phyloP scores from a whole-genome alignment of 345 rosid genomes.

The Lagerstroemia speciosa region DNA sequence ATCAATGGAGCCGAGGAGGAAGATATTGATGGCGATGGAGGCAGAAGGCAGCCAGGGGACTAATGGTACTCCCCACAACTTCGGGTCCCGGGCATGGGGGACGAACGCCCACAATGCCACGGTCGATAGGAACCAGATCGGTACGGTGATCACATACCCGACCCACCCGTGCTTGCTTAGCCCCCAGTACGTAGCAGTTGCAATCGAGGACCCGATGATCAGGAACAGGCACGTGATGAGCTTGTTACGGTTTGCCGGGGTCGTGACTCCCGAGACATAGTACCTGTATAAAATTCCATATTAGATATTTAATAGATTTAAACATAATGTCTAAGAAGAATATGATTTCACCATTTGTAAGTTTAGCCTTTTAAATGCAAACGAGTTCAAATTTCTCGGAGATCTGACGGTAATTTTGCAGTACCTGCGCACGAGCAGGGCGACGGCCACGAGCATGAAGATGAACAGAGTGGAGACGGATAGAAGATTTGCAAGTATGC shows the following conservation, averaged over 20 bases:
- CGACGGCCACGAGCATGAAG: constrained; percentile 33
- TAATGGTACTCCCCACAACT: constrained; percentile 33
- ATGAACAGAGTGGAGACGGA: constrained; percentile 37
- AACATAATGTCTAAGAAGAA: too few species aligned
- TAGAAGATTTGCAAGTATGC: constrained; percentile 25
- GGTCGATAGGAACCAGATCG: constrained; percentile 30
- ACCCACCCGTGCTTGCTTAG: constrained; percentile 25
- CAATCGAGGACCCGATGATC: constrained; percentile 25
- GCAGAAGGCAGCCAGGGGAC: constrained; percentile 40
- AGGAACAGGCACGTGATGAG: constrained; percentile 15
- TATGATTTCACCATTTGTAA: too few species aligned
- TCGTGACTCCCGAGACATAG: constrained; percentile 26
- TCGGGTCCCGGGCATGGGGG: constrained; percentile 30
- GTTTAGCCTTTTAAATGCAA: too few species aligned
- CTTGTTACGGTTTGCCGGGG: constrained; percentile 14
- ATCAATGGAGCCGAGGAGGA: constrained; percentile 36
- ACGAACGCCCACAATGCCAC: constrained; percentile 16
- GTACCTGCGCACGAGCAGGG: constrained; percentile 32
- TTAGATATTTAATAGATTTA: too few species aligned
- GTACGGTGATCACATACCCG: constrained; percentile 24
- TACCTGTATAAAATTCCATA: too few species aligned
- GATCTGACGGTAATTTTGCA: too few species aligned
- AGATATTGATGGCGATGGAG: constrained; percentile 31
- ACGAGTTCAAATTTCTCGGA: too few species aligned
- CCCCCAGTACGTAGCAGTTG: constrained; percentile 26